Base-by-base conservation (phyloP, 1,284 basidiomycete species). In the Mycena sp. region DNA sequence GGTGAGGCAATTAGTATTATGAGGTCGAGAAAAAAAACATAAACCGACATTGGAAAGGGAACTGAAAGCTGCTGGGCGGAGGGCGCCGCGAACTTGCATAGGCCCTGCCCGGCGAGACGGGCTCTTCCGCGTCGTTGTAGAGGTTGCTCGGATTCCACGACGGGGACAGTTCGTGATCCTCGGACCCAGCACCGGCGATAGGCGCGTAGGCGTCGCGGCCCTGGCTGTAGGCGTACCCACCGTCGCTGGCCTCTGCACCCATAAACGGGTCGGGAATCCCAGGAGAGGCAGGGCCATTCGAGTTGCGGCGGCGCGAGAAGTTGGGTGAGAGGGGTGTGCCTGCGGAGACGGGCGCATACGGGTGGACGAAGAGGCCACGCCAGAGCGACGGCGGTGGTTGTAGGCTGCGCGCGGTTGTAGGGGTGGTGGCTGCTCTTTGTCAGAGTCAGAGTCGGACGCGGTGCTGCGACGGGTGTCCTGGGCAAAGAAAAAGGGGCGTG, bases 31-130 rank as follows among this genome's bases (percentile, higher is more conserved):
- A 21, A 16, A 35, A 19, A 35, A 16, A 26, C 30, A 43, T 16
- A 83, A 5, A 76, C 59, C 64, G 40, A 60, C 65, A 5, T 25
- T 67, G 65, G 55, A 67, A 67, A 10, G 65, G 65, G 29, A 64
- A 67, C 54, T 64, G 62, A 46, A 83, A 88, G 4, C 85, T 76
- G 17, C 82, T 85, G 23, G 82, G 86, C 1, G 82, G 86, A 32
- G 76, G 79, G 11, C 73, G 70, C 4, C 50, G n/a, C 3, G 43
- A 28, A 26, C 23, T 16, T 4, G n/a, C 53, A 21, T 57, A 44
- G 6, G 16, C 25, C 14, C 56, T 43, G 25, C 28, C 51, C 16
- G 56, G 64, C 17, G 50, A 57, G 6, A n/a, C 53, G 10, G 60
- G 45, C 7, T 57, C 61, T 11, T 29, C 49, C 9, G 17, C 48